Evolutionary conservation across 2,329 filamentous ascomycete genomes (phyloP), one percentile per base, ranked within the genome.

Genomic region (Penicillium vulpinum): DNA sequence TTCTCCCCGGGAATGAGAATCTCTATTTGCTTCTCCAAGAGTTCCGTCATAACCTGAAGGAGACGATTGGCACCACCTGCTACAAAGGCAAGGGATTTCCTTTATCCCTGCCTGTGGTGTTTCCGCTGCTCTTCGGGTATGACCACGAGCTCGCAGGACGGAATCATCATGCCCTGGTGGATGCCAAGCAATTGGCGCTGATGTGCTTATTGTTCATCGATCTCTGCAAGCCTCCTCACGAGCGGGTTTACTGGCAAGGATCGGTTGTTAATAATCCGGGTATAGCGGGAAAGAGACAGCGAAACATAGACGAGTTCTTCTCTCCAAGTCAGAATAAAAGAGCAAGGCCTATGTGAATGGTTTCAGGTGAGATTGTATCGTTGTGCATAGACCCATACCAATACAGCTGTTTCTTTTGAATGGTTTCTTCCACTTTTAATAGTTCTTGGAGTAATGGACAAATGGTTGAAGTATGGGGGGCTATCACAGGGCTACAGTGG

Each of bases 91-190:
- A 26, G 6, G 1, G 5, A 9, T 49, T 54, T 39, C 50, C 55
- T 16, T 26, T 57, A 15, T 9, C 10, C 11, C 21, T 57, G n/a
- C 28, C 44, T 15, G 8, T 44, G 10, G 1, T 54, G 15, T 57
- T 49, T 36, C 39, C 11, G 13, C 2, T 53, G n/a, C 31, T 57
- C 11, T 57, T 45, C 10, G 48, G 47, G 38, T 15, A 52, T 8
- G 8, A 16, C 1, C 35, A 51, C 11, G 5, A 4, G 5, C 54
- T 56, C 10, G 1, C 40, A 2, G 54, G 54, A 9, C 35, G 26
- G 0, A 56, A 56, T 7, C 44, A 57, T 38, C 39, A 45, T 46
- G 50, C 55, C 13, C 24, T 57, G 2, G 29, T 45, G 15, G 50
- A 57, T 10, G 45, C 55, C 5, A 26, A 40, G 39, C 51, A 51